Conservation (phyloP, 2,329 filamentous ascomycete species). For the Sporothrix inflata region DNA sequence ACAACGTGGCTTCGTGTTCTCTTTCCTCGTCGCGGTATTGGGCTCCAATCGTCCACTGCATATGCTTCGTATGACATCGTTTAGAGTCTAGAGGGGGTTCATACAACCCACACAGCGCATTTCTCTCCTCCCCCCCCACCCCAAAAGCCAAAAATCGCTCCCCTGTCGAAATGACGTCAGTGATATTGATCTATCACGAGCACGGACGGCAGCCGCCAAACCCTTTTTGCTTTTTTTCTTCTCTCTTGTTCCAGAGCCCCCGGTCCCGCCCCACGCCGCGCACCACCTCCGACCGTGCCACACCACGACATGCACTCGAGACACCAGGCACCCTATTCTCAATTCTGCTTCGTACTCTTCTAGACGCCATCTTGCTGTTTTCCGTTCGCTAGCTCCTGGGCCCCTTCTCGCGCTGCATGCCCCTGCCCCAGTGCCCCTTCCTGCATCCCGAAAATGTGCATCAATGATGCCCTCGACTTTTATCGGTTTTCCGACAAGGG, state of each 20-base stretch:
- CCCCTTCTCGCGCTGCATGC: background rate
- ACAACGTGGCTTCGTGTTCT: background rate
- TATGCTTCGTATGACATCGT: background rate
- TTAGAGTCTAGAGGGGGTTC: background rate
- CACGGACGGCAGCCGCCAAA: slow-evolving; percentile 4
- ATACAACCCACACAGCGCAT: background rate
- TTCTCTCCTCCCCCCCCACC: background rate
- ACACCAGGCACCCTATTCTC: too few species aligned
- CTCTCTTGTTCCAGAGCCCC: slow-evolving; percentile 2
- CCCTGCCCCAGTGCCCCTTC: background rate
- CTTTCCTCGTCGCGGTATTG: background rate
- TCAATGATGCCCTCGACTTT: background rate
- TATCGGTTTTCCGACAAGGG: background rate
- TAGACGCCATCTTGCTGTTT: background rate
- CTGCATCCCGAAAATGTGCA: background rate
- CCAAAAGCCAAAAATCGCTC: background rate
- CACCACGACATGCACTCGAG: background rate
- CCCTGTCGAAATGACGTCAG: slow-evolving; percentile 19
- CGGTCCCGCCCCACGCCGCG: background rate
- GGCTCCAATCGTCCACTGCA: background rate
- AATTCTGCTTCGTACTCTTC: background rate
- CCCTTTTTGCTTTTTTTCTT: background rate
- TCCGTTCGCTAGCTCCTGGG: background rate
- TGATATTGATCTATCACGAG: slow-evolving; percentile 7
- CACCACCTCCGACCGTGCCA: slow-evolving; percentile 6